phyloP scores from a whole-genome alignment of 306 rosid genomes.

The Crotalaria pallida region DNA sequence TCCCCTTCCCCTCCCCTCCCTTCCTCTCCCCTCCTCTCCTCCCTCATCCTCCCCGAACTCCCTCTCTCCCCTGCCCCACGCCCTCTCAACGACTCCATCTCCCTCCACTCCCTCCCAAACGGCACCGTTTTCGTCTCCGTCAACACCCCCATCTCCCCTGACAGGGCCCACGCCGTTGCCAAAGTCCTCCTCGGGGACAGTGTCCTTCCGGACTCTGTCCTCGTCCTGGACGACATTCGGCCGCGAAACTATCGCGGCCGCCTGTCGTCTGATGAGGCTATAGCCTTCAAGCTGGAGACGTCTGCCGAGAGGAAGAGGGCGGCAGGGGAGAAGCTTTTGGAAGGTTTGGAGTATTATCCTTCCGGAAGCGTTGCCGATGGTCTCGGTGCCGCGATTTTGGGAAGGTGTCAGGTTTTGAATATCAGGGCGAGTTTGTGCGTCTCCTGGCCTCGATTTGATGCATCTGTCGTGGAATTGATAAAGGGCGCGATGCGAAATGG shows the following conservation, averaged over 20 bases:
- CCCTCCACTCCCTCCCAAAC: conserved; percentile 37
- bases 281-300: conserved; percentile 71
- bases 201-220: conserved; percentile 44
- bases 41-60: conserved; percentile 70
- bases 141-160: conserved; percentile 34
- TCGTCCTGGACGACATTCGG: conserved; percentile 52
- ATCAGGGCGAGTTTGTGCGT: conserved; percentile 57
- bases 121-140: conserved; percentile 39
- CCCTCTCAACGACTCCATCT: conserved; percentile 38
- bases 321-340: conserved; percentile 21
- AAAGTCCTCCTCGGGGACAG: conserved; percentile 31
- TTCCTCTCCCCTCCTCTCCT: conserved; percentile 42
- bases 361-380: conserved; percentile 87
- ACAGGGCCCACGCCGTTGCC: conserved; percentile 51
- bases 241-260: conserved; percentile 49
- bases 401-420: conserved; percentile 49
- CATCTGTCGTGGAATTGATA: conserved; percentile 36
- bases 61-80: conserved; percentile 41
- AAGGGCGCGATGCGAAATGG: conserved; percentile 36
- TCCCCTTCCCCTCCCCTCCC: conserved; percentile 40
- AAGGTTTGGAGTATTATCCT: conserved; percentile 51
- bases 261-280: conserved; percentile 45
- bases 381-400: conserved; percentile 63
- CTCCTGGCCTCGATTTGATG: conserved; percentile 74
- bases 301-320: conserved; percentile 41